Conservation (phyloP, 2,329 filamentous ascomycete genomes). For the Aspergillus piperis region DNA sequence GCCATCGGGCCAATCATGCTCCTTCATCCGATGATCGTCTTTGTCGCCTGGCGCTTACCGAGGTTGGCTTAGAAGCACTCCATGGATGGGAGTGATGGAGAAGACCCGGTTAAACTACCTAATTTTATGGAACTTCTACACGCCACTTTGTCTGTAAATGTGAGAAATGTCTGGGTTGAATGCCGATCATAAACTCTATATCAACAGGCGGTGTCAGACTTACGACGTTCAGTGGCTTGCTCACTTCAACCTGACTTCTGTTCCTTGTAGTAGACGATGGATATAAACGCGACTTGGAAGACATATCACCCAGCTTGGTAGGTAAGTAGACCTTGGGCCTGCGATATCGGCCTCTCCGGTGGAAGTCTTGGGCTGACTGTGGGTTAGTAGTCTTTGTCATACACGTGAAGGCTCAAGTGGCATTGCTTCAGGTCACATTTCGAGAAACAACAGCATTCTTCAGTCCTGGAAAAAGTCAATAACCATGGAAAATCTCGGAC, state of each 20-base stretch:
- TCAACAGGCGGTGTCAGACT: neutral
- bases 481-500: neutral
- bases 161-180: neutral
- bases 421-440: neutral
- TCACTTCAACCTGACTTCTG: neutral
- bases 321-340: neutral
- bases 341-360: neutral
- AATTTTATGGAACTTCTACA: neutral
- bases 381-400: neutral
- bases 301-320: neutral
- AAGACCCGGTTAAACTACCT: neutral
- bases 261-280: neutral
- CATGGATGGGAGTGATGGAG: neutral
- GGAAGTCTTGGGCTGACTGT: neutral
- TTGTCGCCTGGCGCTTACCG: slow-evolving; percentile 3
- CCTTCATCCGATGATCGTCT: neutral
- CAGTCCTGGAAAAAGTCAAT: neutral
- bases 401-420: neutral
- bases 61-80: neutral
- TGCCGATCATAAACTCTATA: neutral
- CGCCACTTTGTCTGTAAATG: neutral
- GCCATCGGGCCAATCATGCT: neutral
- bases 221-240: neutral
- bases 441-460: neutral
- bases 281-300: neutral